Evolutionary conservation across 2,329 filamentous ascomycete genomes (phyloP), one percentile per base, ranked within the genome.

Genomic region (Magnaporthiopsis rhizophila): DNA sequence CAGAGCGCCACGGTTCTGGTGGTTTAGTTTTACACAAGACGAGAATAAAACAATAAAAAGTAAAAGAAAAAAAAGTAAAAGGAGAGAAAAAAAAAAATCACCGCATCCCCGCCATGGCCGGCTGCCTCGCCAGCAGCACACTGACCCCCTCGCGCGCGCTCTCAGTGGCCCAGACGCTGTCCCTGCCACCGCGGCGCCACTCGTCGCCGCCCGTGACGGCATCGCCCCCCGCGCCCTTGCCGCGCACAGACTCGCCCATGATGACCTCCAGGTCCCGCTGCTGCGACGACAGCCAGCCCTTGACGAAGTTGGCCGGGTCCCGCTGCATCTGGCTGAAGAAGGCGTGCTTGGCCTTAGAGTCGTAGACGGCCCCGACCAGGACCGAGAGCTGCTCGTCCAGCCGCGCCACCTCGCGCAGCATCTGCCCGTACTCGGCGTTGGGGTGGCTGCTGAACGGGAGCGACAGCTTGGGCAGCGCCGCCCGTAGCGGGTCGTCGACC

Each of bases 251-350:
- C 76, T 97, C 93, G 65, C 92, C 94, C 67, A 95, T 83, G 61
- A 97, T 89, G 8, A 95, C 87, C 72, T 96, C 92, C 50, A 97
- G 80, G 74, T 98, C 94, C 61, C 93, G 84, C 77, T 92, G 92
- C 79, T 99, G 95, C 21, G 89, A 94, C 71, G 88, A 92, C 63
- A 96, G 82, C 95, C 95, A 99, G 72, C 90, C 87, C 68, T 86
- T 87, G 66, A 97, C 83, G 71, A 98, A 98, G 15, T 84, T 86
- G 21, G 90, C 89, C 0, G 95, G 95, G 69, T 97, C 92, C 68
- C 89, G 86, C 65, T 87, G 86, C 68, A 98, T 81, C 6, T 87
- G 86, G 8, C 85, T 87, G 75, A 95, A 89, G 79, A 99, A 99
- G 21, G 88, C 86, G 74, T 97, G 91, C 74, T 96, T 96, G 30